phyloP scores from a whole-genome alignment of 257 asterid species.

The Leptodermis oblonga region DNA sequence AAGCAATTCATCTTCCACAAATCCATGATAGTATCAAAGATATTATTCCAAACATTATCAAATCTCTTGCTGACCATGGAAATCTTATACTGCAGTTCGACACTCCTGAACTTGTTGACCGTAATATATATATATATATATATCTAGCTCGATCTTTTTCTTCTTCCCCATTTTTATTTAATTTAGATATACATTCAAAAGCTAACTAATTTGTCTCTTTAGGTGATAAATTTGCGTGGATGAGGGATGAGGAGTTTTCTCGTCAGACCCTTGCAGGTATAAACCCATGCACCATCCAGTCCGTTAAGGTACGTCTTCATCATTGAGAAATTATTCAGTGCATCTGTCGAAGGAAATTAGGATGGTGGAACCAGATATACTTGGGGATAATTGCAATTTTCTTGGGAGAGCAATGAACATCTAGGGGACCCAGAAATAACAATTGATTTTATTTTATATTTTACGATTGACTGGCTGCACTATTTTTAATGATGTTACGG shows the following conservation, averaged over 20 bases:
- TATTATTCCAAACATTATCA: constrained; percentile 40
- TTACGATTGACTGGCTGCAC: too few species aligned
- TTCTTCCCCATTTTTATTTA: neutral
- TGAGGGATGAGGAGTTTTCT: constrained; percentile 63
- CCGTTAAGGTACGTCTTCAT: constrained; percentile 49
- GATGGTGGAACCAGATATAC: too few species aligned
- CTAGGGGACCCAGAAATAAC: too few species aligned
- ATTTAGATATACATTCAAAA: neutral
- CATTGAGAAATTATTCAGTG: too few species aligned
- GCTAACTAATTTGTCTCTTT: neutral
- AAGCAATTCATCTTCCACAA: constrained; percentile 39
- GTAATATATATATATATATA: too few species aligned
- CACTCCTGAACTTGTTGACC: constrained; percentile 46
- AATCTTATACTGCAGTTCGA: constrained; percentile 37
- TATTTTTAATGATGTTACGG: too few species aligned
- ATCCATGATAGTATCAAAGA: constrained; percentile 3
- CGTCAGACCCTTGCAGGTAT: constrained; percentile 72
- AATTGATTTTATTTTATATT: too few species aligned
- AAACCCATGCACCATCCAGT: constrained; percentile 49
- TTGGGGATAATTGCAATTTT: too few species aligned
- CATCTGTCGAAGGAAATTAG: too few species aligned
- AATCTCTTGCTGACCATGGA: constrained; percentile 19
- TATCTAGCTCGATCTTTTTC: neutral
- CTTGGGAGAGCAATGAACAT: too few species aligned
- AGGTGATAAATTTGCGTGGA: constrained; percentile 70